Base-by-base conservation (phyloP, 1,284 basidiomycete species). In the Sporisorium scitamineum region DNA sequence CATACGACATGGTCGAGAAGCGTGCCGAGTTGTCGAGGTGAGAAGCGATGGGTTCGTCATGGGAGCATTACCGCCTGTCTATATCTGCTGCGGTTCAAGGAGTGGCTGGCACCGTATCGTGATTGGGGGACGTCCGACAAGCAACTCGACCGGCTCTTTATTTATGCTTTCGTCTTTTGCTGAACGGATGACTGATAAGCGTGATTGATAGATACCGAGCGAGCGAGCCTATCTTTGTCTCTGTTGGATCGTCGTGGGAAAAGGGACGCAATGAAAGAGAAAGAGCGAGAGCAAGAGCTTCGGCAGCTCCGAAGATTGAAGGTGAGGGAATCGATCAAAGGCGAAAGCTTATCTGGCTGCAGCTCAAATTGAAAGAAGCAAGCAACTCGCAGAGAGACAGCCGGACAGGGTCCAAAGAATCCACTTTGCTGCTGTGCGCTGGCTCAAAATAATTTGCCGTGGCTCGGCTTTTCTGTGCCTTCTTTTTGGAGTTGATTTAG, bases 1-100 rank as follows among this genome's bases (percentile, higher is more conserved):
- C 69, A 52, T 62, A 52, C 39, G 69, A 71, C 69, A 71, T 71
- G 47, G 47, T 70, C 42, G 44, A 53, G 31, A n/a, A 52, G 41
- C 29, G 29, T 37, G 58, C 59, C 54, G 11, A n/a, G 18, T n/a
- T 16, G 45, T 27, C 52, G 44, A 51, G 37, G 9, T 8, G 39
- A 42, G 39, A 42, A 18, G 16, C 41, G 32, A 18, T 29, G 5
- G 26, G 16, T n/a, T 29, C 34, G 59, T 66, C 69, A 66, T 65
- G 55, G 11, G 54, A 47, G 54, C 63, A 59, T 71, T 16, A 1
- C 20, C 10, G 48, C 14, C 16, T 48, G 11, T 27, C 26, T 24
- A 14, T 27, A 47, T 26, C 11, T n/a, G 53, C 11, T 27, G 22
- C n/a, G n/a, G n/a, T 39, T n/a, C 22, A 26, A 31, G 5, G 48